Conservation (phyloP, 2,329 filamentous ascomycete genomes). For the Hortaea sp. region DNA sequence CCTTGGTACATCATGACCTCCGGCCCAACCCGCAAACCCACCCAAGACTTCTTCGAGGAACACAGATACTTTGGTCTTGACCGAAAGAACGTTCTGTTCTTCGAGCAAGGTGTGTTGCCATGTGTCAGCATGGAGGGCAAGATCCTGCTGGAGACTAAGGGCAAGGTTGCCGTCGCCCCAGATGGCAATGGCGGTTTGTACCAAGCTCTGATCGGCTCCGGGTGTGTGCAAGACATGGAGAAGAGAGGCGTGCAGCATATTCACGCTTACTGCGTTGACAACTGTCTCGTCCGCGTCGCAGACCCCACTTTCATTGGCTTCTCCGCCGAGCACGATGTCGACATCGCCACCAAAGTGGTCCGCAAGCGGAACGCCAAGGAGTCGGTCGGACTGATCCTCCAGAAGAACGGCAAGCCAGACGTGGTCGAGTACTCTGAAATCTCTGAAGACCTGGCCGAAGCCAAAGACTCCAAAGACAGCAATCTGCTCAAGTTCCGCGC, state of each 20-base stretch:
- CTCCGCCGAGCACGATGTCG: slow-evolving; percentile 73
- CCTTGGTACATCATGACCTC: slow-evolving; percentile 99
- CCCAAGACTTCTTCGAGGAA: slow-evolving; percentile 86
- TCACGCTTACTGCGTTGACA: slow-evolving; percentile 96
- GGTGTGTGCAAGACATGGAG: slow-evolving; percentile 78
- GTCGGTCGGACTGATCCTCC: slow-evolving; percentile 85
- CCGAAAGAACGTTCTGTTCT: slow-evolving; percentile 78
- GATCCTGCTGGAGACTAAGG: slow-evolving; percentile 86
- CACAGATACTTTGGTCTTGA: slow-evolving; percentile 84
- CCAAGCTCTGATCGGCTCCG: slow-evolving; percentile 71
- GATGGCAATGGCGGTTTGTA: slow-evolving; percentile 98
- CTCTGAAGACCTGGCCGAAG: slow-evolving; percentile 66
- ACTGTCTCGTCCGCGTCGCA: slow-evolving; percentile 97
- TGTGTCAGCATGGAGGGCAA: slow-evolving; percentile 97
- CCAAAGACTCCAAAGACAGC: slow-evolving; percentile 69
- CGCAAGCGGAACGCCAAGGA: slow-evolving; percentile 95
- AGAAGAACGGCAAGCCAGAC: slow-evolving; percentile 91
- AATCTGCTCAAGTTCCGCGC: slow-evolving; percentile 89
- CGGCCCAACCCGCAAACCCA: slow-evolving; percentile 81
- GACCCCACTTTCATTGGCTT: slow-evolving; percentile 95
- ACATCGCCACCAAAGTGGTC: slow-evolving; percentile 98
- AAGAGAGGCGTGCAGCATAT: slow-evolving; percentile 87
- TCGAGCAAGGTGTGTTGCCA: slow-evolving; percentile 92
- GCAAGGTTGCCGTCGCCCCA: slow-evolving; percentile 83
- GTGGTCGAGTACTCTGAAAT: slow-evolving; percentile 99